Percentiles rank a stretch among this genome's conserved stretches.
These are phyloP conservation scores for Cupressus sempervirens DNA, from an alignment of 75 land plant species.

Conservation along the genomic window DNA sequence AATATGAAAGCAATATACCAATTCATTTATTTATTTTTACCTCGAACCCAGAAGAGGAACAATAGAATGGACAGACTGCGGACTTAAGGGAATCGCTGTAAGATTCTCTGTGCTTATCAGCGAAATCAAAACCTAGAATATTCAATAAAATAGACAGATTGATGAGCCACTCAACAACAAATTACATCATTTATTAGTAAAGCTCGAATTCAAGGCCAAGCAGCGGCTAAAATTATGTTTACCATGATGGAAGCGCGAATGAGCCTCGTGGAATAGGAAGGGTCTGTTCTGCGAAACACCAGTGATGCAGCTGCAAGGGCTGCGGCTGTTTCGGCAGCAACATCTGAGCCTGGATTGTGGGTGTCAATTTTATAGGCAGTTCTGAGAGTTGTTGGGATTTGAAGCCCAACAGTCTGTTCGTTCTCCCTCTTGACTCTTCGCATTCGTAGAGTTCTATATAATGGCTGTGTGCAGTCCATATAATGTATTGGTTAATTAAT, in stretches of 20 bases:
- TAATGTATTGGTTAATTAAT: too few relatives aligned
- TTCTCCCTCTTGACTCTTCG: too few relatives aligned
- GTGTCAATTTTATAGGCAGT: slow-evolving; percentile 63
- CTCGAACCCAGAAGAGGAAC: slow-evolving; percentile 83
- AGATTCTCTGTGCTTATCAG: slow-evolving; percentile 74
- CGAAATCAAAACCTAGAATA: slow-evolving; percentile 75
- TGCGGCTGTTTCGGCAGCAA: too few relatives aligned
- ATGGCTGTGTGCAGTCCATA: too few relatives aligned
- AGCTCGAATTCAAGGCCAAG: too few relatives aligned
- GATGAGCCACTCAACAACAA: background rate
- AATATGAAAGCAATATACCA: background rate
- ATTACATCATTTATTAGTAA: too few relatives aligned
- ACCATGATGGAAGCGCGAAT: slow-evolving; percentile 57
- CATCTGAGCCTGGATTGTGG: too few relatives aligned
- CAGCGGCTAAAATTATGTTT: background rate
- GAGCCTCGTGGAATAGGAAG: slow-evolving; percentile 51
- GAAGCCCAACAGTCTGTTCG: too few relatives aligned
- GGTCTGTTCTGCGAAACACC: background rate
- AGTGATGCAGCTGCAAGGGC: slow-evolving; percentile 82
- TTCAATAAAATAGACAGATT: background rate
- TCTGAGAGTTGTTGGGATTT: too few relatives aligned
- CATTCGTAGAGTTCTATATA: too few relatives aligned
- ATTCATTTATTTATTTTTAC: too few relatives aligned
- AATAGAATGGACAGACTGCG: slow-evolving; percentile 80
- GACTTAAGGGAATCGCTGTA: slow-evolving; percentile 62